Base-by-base conservation (phyloP, 2,329 filamentous ascomycete species). In the Neobulgaria alba region DNA sequence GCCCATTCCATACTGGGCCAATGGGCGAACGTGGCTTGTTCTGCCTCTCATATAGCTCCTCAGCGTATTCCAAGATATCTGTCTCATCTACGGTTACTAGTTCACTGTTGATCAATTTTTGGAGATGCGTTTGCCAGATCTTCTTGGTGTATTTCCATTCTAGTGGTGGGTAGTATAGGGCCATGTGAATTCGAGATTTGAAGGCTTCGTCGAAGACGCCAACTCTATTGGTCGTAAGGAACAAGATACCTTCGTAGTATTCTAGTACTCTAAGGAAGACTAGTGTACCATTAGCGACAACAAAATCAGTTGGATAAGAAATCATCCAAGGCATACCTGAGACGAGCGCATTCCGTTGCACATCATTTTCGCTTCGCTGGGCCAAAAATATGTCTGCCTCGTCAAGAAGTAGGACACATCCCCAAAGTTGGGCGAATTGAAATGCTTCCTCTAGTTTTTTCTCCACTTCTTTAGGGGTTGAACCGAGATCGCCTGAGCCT, bases 221-320 rank as follows among this genome's bases (percentile, higher is more conserved):
- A 15, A 67, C 62, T 0, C 66, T 60, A 15, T 67, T 64, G 10
- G 63, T 63, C 2, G 67, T 68, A 1, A 68, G 54, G 49, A 68
- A 63, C 2, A 65, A 53, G 37, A 68, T 63, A 31, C 66, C 67
- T 12, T 57, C 47, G 39, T 63, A 67, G 42, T 67, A 67, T 19
- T 65, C 61, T 29, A 68, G 50, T 3, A 57, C 53, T 16, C 64
- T 57, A n/a, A 69, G 55, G 41, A 64, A 60, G 15, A 61, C 61
- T 47, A 30, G 3, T n/a, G n/a, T n/a, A n/a, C n/a, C n/a, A n/a
- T n/a, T n/a, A n/a, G n/a, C n/a, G n/a, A n/a, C n/a, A n/a, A n/a
- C n/a, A n/a, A n/a, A n/a, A n/a, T n/a, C n/a, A n/a, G n/a, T n/a
- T n/a, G n/a, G n/a, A n/a, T n/a, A n/a, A n/a, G n/a, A n/a, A n/a